Percentiles rank a stretch among this genome's conserved stretches.
Evolutionary conservation across 331 rosid genomes (phyloP).

Genomic region (Pyrus hybrid): DNA sequence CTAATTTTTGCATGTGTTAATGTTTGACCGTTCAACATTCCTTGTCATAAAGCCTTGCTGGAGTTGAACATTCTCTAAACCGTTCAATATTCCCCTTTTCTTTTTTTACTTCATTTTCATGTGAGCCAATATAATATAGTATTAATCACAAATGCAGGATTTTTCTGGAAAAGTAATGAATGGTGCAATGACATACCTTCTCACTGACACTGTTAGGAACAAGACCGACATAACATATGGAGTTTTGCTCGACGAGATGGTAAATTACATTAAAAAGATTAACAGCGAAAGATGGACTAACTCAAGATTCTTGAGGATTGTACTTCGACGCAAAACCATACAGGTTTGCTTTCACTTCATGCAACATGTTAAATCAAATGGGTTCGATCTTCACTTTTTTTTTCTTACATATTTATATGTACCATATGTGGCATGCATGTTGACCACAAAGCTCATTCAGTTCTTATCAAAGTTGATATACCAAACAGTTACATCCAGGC

Average conservation of each 20-base stretch:
- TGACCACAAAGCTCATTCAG: not conserved
- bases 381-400: not conserved
- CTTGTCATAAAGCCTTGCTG: no score
- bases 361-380: not conserved
- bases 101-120: no score
- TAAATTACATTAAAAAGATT: not conserved
- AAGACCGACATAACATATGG: constrained; percentile 36
- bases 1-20: no score
- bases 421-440: not conserved
- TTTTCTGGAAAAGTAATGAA: constrained; percentile 42
- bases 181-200: constrained; percentile 62
- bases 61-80: no score
- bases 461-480: not conserved
- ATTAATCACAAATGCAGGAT: constrained; percentile 24
- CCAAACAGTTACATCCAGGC: not conserved
- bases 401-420: not conserved
- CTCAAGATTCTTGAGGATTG: not conserved
- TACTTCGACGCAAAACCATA: constrained; percentile 4
- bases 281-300: not conserved
- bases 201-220: constrained; percentile 21
- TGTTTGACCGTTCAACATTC: no score
- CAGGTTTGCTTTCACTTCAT: constrained; percentile 9
- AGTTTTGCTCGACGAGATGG: constrained; percentile 24
- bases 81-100: no score
- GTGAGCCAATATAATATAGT: not conserved